A percentile compares a stretch with the other conserved stretches of the same genome.
Evolutionary conservation across 2,329 filamentous ascomycete species (phyloP).

Genomic region (Helminthosporium solani): DNA sequence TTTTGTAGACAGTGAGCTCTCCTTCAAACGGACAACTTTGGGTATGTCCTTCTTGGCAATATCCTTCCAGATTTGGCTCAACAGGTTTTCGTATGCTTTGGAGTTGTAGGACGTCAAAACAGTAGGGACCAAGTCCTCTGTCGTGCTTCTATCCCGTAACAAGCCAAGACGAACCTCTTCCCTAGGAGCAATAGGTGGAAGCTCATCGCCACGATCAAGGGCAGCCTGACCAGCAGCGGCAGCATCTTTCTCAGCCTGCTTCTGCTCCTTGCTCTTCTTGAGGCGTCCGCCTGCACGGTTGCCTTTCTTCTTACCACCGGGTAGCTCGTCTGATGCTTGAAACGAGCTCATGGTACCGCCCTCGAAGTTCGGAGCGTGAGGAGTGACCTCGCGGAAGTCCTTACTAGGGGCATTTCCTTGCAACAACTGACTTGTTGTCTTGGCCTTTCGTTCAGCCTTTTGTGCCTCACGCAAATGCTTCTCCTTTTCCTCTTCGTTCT

Average conservation of each 20-base stretch:
- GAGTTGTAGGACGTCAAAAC: constrained; percentile 66
- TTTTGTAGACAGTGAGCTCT: constrained; percentile 80
- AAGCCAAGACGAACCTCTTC: constrained; percentile 56
- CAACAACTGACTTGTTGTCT: constrained; percentile 82
- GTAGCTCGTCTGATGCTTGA: constrained; percentile 61
- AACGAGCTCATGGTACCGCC: constrained; percentile 86
- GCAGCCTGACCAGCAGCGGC: constrained; percentile 87
- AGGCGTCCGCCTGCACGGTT: constrained; percentile 60
- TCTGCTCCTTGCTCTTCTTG: constrained; percentile 82
- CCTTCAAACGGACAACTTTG: constrained; percentile 87
- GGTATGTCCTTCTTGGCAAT: constrained; percentile 90
- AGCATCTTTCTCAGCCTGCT: constrained; percentile 68
- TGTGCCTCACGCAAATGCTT: constrained; percentile 84
- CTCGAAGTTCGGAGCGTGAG: constrained; percentile 77
- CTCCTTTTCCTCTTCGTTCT: constrained; percentile 78
- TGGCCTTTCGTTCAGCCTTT: constrained; percentile 87
- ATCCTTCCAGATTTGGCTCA: constrained; percentile 96
- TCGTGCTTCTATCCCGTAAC: constrained; percentile 46
- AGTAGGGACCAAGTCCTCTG: constrained; percentile 49
- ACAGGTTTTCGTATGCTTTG: constrained; percentile 94
- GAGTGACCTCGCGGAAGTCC: constrained; percentile 70
- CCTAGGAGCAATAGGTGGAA: constrained; percentile 61
- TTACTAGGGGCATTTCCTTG: constrained; percentile 75
- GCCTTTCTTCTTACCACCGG: constrained; percentile 55
- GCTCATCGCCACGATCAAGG: constrained; percentile 73